A percentile compares a stretch with the other conserved stretches of the same genome.
phyloP scores from a whole-genome alignment of 768 basidiomycete species.

The Coprinopsis marcescibilis region DNA sequence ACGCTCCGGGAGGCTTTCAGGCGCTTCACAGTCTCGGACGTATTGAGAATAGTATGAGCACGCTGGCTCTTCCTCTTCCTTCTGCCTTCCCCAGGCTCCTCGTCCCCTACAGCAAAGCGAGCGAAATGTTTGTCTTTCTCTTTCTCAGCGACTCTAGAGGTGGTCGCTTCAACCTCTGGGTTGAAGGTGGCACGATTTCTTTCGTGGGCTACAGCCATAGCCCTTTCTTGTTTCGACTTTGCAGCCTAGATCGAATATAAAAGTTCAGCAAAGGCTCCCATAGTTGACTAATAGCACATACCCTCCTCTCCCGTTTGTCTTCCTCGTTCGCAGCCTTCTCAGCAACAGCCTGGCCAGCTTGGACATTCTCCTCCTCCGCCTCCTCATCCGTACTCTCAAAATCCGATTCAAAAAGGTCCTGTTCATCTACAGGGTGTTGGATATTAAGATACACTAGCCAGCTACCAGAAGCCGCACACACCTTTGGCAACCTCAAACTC shows the following conservation, averaged over 20 bases:
- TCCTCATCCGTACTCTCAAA: conserved; percentile 84
- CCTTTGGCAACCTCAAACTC: conserved; percentile 70
- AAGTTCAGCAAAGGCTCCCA: background rate
- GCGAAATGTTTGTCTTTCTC: conserved; percentile 25
- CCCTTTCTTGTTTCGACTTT: conserved; percentile 52
- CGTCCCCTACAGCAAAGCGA: conserved; percentile 5
- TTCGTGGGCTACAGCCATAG: conserved; percentile 60
- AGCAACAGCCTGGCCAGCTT: conserved; percentile 34
- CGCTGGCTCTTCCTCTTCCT: conserved; percentile 50
- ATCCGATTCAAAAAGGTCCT: conserved; percentile 77
- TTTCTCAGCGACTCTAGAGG: conserved; percentile 10
- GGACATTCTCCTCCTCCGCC: conserved; percentile 41
- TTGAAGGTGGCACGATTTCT: conserved; percentile 66
- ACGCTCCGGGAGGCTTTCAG: conserved; percentile 59
- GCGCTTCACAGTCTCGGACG: conserved; percentile 59
- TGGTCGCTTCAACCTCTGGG: conserved; percentile 36
- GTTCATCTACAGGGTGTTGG: conserved; percentile 50
- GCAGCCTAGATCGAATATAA: conserved; percentile 35
- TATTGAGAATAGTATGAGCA: conserved; percentile 65
- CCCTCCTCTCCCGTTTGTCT: conserved; percentile 49
- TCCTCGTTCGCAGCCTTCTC: conserved; percentile 58
- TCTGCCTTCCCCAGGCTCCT: background rate
- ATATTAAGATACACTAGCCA: conserved; percentile 12
- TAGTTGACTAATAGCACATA: conserved; percentile 15
- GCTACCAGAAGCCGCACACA: conserved; percentile 17